Evolutionary conservation across 192 early-diverging fungal species (phyloP), one percentile per base, ranked within the genome.

Genomic region (Hyaloraphidium curvatum): DNA sequence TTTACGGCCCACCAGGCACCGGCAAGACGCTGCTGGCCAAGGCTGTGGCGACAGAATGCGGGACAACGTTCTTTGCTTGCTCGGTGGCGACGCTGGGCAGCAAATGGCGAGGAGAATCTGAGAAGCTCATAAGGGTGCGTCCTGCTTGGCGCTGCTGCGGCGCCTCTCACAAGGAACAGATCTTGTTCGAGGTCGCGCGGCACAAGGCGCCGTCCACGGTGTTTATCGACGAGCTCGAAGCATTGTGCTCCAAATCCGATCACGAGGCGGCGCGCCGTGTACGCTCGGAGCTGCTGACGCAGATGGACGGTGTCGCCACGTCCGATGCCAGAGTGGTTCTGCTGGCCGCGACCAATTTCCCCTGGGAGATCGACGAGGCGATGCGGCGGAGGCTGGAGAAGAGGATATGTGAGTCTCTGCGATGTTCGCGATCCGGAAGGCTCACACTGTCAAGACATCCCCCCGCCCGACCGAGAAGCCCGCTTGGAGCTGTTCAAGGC

Each of bases 341-440:
- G 5, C 63, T 79, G 3, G 76, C 70, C 2, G 76, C 76, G 1
- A 79, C 76, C n/a, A 79, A 79, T 51, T 79, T 79, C 40, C 76
- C 76, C n/a, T 79, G 76, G 76, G 72, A 76, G n/a, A 75, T 79
- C 51, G 76, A 79, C 43, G 76, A 79, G 55, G 76, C 76, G 4
- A 30, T 79, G 31, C 57, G 76, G n/a, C 51, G 76, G 14, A 56
- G 76, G 1, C 55, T 79, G 39, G 76, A 79, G 54, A 79, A 79
- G 59, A 57, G 76, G 28, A 73, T 79, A 31, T 78, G 75, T 77
- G 50, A 59, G 69, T 57, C 3, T 23, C 30, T 30, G 13, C n/a
- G 22, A 27, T 40, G 19, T 52, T 16, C 25, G 30, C 31, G 50
- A 53, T 60, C 29, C 22, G 4, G 5, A 62, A 59, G 19, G 22